These are phyloP conservation scores for Stevia rebaudiana DNA, from an alignment of 140 eudicot genomes.

Conservation along the genomic window DNA sequence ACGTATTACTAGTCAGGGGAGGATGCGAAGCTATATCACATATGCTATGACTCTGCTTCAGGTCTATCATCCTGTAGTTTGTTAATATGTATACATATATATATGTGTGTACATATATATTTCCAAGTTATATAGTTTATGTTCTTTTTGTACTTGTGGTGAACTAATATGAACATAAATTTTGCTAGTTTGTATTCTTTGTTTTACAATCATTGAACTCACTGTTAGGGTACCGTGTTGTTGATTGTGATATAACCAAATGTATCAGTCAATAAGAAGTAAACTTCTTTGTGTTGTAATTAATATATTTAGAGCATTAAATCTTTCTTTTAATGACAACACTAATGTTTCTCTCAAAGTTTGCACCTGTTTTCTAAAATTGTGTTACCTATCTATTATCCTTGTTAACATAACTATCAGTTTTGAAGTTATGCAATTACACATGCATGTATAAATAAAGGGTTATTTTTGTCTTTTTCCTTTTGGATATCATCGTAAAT, in stretches of 20 bases:
- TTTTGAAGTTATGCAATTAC: not conserved
- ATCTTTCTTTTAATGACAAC: not conserved
- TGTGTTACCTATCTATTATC: not conserved
- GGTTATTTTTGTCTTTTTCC: too few species aligned
- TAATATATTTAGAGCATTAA: not conserved
- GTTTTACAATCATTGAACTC: not conserved
- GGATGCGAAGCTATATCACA: slow-evolving; percentile 97
- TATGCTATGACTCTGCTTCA: slow-evolving; percentile 94
- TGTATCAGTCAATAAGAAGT: not conserved
- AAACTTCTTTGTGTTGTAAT: not conserved
- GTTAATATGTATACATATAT: not conserved
- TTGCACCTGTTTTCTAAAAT: not conserved
- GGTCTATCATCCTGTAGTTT: slow-evolving; percentile 24
- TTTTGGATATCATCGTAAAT: not conserved
- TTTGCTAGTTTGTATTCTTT: not conserved
- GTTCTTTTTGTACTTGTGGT: not conserved
- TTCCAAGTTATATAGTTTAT: not conserved
- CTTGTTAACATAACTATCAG: not conserved
- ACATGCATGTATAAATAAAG: too few species aligned
- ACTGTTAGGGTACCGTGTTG: not conserved
- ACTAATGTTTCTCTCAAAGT: not conserved
- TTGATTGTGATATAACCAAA: not conserved
- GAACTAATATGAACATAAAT: not conserved
- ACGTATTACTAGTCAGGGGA: slow-evolving; percentile 94
- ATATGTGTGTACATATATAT: too few species aligned